Evolutionary conservation across 202 grass and related monocot species (phyloP).

Genomic region (Cymbopogon flexuosus): DNA sequence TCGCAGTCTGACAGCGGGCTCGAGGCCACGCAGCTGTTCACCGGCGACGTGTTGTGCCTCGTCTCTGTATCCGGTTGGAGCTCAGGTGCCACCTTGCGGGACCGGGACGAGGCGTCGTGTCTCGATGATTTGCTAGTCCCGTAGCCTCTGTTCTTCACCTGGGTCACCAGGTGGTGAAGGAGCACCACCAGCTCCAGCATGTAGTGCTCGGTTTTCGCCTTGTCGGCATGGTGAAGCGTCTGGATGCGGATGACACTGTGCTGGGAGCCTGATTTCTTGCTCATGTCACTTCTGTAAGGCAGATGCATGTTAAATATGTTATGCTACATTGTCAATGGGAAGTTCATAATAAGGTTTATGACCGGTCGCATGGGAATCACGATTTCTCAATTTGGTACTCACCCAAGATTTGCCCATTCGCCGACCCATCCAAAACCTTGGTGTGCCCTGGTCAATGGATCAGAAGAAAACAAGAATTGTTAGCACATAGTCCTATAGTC

Average conservation of each 20-base stretch:
- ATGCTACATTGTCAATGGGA: not conserved
- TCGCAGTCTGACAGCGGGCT: slow-evolving; percentile 47
- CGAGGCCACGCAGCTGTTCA: not conserved
- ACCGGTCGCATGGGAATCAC: not conserved
- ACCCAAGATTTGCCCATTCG: slow-evolving; percentile 93
- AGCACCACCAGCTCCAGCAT: slow-evolving; percentile 75
- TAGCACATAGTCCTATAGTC: not conserved
- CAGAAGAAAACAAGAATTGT: not conserved
- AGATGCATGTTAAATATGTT: slow-evolving; percentile 8
- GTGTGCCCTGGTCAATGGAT: slow-evolving; percentile 62
- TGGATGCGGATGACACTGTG: slow-evolving; percentile 52
- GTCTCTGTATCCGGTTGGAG: not conserved
- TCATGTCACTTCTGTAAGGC: slow-evolving; percentile 57
- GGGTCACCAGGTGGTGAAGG: slow-evolving; percentile 74
- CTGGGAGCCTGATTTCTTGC: slow-evolving; percentile 58
- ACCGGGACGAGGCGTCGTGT: slow-evolving; percentile 21
- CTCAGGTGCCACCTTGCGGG: slow-evolving; percentile 3
- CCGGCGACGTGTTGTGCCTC: slow-evolving; percentile 40
- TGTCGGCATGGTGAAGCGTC: slow-evolving; percentile 82
- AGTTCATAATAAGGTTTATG: not conserved
- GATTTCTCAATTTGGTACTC: slow-evolving; percentile 32
- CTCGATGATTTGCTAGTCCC: slow-evolving; percentile 41
- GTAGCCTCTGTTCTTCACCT: slow-evolving; percentile 78
- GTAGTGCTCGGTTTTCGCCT: slow-evolving; percentile 58
- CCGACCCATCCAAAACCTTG: slow-evolving; percentile 99